A percentile compares a stretch with the other conserved stretches of the same genome.
Evolutionary conservation across 1,284 basidiomycete genomes (phyloP).

Genomic region (Schizopora paradoxa): DNA sequence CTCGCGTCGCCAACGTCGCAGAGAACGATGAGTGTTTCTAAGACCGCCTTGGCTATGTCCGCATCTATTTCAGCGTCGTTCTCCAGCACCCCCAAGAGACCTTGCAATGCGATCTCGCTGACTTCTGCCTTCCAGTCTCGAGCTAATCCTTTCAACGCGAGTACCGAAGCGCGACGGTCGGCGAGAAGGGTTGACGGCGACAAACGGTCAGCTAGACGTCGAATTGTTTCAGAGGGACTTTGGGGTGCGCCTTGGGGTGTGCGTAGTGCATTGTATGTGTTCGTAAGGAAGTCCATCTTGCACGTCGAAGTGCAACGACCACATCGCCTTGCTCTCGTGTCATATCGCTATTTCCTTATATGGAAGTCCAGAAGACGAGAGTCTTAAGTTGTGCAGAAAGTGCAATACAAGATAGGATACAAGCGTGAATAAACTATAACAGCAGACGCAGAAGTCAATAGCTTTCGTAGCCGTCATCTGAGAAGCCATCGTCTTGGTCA

Average conservation of each 20-base stretch:
- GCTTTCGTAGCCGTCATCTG: too few relatives aligned
- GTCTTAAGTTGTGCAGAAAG: too few relatives aligned
- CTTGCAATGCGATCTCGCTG: conserved; percentile 67
- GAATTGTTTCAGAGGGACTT: conserved; percentile 80
- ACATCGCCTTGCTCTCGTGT: conserved; percentile 2
- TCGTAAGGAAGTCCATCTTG: conserved; percentile 73
- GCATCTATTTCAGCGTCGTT: conserved; percentile 85
- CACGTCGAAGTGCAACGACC: not conserved
- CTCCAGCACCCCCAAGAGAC: conserved; percentile 75
- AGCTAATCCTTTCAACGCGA: conserved; percentile 87
- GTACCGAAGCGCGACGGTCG: conserved; percentile 86
- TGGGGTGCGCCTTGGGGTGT: conserved; percentile 76
- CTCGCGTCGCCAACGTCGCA: conserved; percentile 61
- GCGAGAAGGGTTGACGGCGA: conserved; percentile 82
- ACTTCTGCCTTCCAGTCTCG: conserved; percentile 90
- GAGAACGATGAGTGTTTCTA: conserved; percentile 79
- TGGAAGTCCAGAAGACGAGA: too few relatives aligned
- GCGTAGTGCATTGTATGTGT: conserved; percentile 75
- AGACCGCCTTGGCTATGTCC: conserved; percentile 84
- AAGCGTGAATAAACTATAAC: too few relatives aligned
- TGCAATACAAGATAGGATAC: too few relatives aligned
- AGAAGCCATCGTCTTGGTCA: too few relatives aligned
- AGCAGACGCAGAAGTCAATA: too few relatives aligned
- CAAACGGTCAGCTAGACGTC: conserved; percentile 83
- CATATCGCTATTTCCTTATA: too few relatives aligned